Percentiles rank a stretch among this genome's conserved stretches.
Evolutionary conservation across 139 green algal species (phyloP).

Genomic region (Tetraselmis chui): DNA sequence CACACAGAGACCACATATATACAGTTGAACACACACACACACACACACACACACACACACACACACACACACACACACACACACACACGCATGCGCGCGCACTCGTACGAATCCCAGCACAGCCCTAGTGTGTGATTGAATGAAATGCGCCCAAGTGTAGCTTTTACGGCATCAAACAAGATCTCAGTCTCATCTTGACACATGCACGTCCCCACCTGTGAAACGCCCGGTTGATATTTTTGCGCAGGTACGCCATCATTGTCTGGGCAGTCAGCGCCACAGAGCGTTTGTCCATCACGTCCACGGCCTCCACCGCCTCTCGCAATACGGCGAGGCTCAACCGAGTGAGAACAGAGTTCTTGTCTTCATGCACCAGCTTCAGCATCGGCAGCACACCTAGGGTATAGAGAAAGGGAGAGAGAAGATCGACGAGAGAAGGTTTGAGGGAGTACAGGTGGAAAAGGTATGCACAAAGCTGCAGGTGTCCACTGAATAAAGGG

Average conservation of each 20-base stretch:
- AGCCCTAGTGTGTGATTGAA: too few species aligned
- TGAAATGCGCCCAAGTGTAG: too few species aligned
- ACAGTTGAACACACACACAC: too few species aligned
- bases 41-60: too few species aligned
- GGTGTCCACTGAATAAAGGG: not conserved
- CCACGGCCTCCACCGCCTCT: not conserved
- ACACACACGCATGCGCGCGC: too few species aligned
- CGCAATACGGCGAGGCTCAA: not conserved
- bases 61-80: too few species aligned
- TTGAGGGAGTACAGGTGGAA: too few species aligned
- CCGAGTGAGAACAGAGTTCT: not conserved
- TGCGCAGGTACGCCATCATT: not conserved
- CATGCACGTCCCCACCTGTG: not conserved
- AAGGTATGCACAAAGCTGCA: too few species aligned
- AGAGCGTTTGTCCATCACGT: not conserved
- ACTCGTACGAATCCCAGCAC: not conserved
- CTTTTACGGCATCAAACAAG: too few species aligned
- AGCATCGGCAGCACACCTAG: not conserved
- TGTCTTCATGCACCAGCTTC: not conserved
- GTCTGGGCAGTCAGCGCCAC: not conserved
- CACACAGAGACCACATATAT: too few species aligned
- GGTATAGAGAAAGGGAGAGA: not conserved
- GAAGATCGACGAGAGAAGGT: too few species aligned
- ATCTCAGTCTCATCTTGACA: too few species aligned
- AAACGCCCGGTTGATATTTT: not conserved